Evolutionary conservation across 2,329 filamentous ascomycete species (phyloP).

Genomic region (Colletotrichum salicis): DNA sequence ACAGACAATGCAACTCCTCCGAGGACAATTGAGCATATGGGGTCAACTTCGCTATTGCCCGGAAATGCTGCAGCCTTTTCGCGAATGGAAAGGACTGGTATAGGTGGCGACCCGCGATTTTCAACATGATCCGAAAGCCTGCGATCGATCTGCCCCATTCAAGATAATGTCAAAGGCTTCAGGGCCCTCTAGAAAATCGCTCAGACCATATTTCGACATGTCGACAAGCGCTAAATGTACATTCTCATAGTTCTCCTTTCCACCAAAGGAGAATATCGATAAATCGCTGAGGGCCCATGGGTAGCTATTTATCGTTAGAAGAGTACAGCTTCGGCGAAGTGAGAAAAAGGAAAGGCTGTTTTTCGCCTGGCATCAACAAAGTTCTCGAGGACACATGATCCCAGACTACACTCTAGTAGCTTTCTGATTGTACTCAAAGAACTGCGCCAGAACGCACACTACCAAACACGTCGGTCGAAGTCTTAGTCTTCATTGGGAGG

Average conservation of each 20-base stretch:
- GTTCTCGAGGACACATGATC: background rate
- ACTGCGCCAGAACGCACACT: background rate
- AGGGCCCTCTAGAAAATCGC: background rate
- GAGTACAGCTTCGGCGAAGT: background rate
- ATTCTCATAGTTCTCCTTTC: rapidly evolving
- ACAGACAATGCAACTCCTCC: background rate
- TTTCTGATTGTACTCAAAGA: background rate
- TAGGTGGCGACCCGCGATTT: too few relatives aligned
- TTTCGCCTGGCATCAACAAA: background rate
- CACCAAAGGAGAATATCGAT: rapidly evolving
- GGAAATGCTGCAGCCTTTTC: background rate
- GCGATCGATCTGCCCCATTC: rapidly evolving
- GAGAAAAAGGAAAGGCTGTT: background rate
- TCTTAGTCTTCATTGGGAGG: background rate
- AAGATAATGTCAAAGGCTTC: background rate
- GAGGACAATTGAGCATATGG: background rate
- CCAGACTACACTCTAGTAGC: background rate
- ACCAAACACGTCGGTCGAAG: background rate
- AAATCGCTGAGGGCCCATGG: background rate
- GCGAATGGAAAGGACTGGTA: background rate
- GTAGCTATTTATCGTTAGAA: background rate
- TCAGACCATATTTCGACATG: background rate
- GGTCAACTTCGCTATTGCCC: rapidly evolving
- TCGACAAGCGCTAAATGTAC: rapidly evolving
- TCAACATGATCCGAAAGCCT: background rate